Evolutionary conservation across 495 filamentous ascomycete genomes (phyloP), one percentile per base, ranked within the genome.

Genomic region (Aspergillus cristatus): DNA sequence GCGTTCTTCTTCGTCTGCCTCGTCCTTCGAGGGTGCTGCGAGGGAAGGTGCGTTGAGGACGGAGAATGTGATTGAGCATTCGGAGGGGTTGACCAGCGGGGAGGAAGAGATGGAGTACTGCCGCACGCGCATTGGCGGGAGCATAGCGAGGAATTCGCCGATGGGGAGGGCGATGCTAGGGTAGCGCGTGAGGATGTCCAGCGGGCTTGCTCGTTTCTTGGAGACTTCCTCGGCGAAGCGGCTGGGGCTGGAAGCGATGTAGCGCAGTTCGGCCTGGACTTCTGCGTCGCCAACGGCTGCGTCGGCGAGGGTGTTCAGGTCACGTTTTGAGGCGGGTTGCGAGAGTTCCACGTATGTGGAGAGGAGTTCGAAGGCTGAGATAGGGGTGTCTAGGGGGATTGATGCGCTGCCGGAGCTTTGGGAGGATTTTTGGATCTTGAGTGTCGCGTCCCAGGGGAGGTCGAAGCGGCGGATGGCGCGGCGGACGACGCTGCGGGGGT

Each of bases 51-150:
- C 63, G 36, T 75, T 68, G 49, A 84, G 67, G 12, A 86, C 66
- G 5, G 65, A 65, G 67, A 79, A 84, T 10, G 83, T 86, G 18
- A 89, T 63, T 0, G 75, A 78, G 15, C 73, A 76, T 43, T 67
- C 63, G 3, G 57, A 60, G 0, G 77, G 69, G 55, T 81, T 58
- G 50, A 36, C 68, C 2, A 79, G 67, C 0, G 83, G 83, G 0
- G 83, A 86, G 0, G 82, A 86, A 12, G 83, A 87, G 58, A 90
- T 86, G 26, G 75, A 82, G 55, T 88, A 90, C 52, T 84, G 80
- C 10, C 84, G 74, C 12, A 80, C 70, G 14, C 80, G 78, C 72
- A 90, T 80, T 0, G 81, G 81, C 0, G 79, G 79, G 0, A 86
- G 72, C 61, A 85, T 76, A 14, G 70, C 57, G 14, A 88, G 72